These are phyloP conservation scores for Bacidia gigantensis DNA, from an alignment of 495 filamentous ascomycete genomes.

Conservation along the genomic window DNA sequence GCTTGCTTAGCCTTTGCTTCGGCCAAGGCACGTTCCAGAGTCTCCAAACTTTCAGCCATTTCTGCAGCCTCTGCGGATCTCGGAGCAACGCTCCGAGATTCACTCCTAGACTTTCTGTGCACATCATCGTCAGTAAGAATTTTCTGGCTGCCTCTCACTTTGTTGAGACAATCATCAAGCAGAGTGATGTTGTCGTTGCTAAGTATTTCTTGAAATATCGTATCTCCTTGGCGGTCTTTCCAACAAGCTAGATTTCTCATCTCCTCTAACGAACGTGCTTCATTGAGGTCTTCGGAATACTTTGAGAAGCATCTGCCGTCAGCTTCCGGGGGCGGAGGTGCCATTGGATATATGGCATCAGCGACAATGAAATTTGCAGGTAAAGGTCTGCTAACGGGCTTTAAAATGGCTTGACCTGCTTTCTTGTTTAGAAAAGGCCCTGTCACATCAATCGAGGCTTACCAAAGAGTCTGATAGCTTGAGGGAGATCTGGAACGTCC, in stretches of 20 bases:
- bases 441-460: neutral
- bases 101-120: constrained; percentile 7
- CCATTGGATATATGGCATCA: constrained; percentile 17
- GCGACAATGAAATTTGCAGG: constrained; percentile 18
- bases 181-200: neutral
- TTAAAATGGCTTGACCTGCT: constrained; percentile 3
- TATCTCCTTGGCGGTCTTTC: constrained; percentile 13
- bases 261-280: constrained; percentile 1
- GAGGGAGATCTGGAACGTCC: constrained; percentile 16
- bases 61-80: constrained; percentile 9
- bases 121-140: constrained; percentile 4
- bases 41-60: constrained; percentile 6
- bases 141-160: constrained; percentile 4
- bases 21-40: constrained; percentile 11
- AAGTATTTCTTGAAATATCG: constrained; percentile 1
- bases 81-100: constrained; percentile 8
- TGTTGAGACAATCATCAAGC: constrained; percentile 8
- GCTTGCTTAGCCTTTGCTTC: constrained; percentile 12
- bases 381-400: constrained; percentile 13
- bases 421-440: neutral
- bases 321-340: constrained; percentile 11
- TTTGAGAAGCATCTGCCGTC: constrained; percentile 16
- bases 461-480: neutral
- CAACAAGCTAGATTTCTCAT: constrained; percentile 8
- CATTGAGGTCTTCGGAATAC: constrained; percentile 6